Percentiles rank a stretch among this genome's conserved stretches.
These are phyloP conservation scores for Phyllosticta citriasiana DNA, from an alignment of 2,329 filamentous ascomycete species.

Conservation along the genomic window DNA sequence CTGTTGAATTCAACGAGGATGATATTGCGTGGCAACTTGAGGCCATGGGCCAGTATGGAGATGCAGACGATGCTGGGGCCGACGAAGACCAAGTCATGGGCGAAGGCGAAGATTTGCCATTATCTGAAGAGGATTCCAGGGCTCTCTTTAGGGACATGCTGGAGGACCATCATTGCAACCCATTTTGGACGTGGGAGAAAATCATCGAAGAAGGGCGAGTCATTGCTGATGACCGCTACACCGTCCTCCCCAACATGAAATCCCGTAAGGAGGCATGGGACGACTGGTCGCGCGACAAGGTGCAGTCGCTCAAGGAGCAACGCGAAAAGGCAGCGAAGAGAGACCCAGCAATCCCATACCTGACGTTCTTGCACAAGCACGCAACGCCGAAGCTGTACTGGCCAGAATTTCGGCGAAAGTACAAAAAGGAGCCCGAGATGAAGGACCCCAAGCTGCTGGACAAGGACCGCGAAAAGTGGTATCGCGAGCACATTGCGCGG, in stretches of 20 bases:
- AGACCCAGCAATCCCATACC: slow-evolving; percentile 73
- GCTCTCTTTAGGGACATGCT: slow-evolving; percentile 78
- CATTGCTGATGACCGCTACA: slow-evolving; percentile 79
- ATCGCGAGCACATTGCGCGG: slow-evolving; percentile 61
- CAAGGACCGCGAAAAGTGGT: slow-evolving; percentile 70
- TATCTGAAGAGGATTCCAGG: slow-evolving; percentile 66
- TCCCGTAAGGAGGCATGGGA: slow-evolving; percentile 73
- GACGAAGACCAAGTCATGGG: slow-evolving; percentile 44
- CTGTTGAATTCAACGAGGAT: slow-evolving; percentile 80
- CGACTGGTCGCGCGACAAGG: slow-evolving; percentile 70
- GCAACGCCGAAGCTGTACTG: slow-evolving; percentile 91
- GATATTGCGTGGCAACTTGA: slow-evolving; percentile 90
- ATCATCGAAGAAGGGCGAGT: slow-evolving; percentile 73
- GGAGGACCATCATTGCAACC: slow-evolving; percentile 70
- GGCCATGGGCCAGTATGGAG: slow-evolving; percentile 77
- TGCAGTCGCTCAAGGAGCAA: slow-evolving; percentile 60
- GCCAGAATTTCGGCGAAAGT: slow-evolving; percentile 93
- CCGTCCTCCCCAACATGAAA: slow-evolving; percentile 70
- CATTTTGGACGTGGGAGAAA: slow-evolving; percentile 87
- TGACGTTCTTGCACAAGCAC: slow-evolving; percentile 69
- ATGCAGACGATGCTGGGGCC: slow-evolving; percentile 41
- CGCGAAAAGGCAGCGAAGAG: slow-evolving; percentile 67
- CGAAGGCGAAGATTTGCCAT: slow-evolving; percentile 56
- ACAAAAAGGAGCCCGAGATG: slow-evolving; percentile 71
- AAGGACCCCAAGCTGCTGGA: slow-evolving; percentile 50